Evolutionary conservation across 345 rosid genomes (phyloP).

Genomic region (Crucihimalaya himalaica): DNA sequence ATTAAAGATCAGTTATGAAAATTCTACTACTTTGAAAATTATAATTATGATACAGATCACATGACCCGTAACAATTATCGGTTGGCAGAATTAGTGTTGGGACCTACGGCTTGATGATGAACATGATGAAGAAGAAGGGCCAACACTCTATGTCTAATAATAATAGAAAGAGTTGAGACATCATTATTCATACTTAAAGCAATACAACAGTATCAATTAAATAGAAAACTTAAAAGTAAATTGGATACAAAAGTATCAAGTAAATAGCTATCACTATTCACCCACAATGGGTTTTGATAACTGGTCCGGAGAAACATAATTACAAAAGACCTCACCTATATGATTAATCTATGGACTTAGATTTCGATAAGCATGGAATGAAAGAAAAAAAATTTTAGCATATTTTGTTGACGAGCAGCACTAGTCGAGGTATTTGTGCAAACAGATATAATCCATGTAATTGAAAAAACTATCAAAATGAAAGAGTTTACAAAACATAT

Average conservation of each 20-base stretch:
- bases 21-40: not conserved
- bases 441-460: too few species aligned
- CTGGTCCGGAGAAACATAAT: not conserved
- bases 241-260: not conserved
- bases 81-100: constrained; percentile 31
- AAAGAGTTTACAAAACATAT: too few species aligned
- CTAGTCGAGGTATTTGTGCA: too few species aligned
- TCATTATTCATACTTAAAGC: constrained; percentile 18
- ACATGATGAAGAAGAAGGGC: constrained; percentile 16
- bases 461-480: too few species aligned
- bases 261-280: not conserved
- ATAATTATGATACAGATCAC: not conserved
- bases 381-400: too few species aligned
- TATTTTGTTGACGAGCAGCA: too few species aligned
- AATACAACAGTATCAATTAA: not conserved
- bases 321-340: not conserved
- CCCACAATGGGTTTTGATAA: not conserved
- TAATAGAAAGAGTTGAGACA: constrained; percentile 18
- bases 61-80: not conserved
- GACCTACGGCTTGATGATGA: constrained; percentile 29
- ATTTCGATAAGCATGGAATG: not conserved
- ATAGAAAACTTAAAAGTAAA: not conserved
- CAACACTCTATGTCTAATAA: constrained; percentile 13
- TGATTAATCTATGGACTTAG: not conserved
- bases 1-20: not conserved